Evolutionary conservation across 2,329 filamentous ascomycete genomes (phyloP), one percentile per base, ranked within the genome.

Genomic region (Rhexocercosporidium sp.): DNA sequence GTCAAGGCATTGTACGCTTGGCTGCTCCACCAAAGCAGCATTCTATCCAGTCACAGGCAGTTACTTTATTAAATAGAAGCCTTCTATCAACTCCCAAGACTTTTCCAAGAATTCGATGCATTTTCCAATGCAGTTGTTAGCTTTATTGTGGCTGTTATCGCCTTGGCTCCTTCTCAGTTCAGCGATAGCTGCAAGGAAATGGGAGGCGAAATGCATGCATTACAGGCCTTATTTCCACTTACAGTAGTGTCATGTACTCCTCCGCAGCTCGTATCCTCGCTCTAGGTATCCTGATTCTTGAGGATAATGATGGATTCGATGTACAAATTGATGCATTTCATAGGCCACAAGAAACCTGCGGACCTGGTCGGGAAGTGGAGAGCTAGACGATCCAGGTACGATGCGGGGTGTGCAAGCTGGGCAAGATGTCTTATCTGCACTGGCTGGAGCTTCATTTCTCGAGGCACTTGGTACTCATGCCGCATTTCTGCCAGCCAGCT

Each of bases 141-240:
- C 34, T 16, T n/a, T 22, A 16, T 27, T 5, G 3, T 59, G 29
- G 8, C 22, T 44, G 37, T 46, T 63, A 63, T 63, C 61, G 49
- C 49, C 61, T 63, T 63, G 61, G 61, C 61, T 63, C 34, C 49
- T 56, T 46, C 61, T 54, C 12, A 22, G 51, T 46, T 20, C n/a
- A 56, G 53, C 9, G 9, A 20, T 44, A 18, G 39, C 39, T 11
- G 5, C 1, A 3, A 9, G 5, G 9, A 44, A 9, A 18, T 9
- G n/a, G 44, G n/a, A n/a, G 3, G 44, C 9, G 31, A 22, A 34
- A 56, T 34, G 29, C 51, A 44, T 18, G 41, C 7, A 14, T 7
- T 39, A 18, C 14, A 16, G 39, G 39, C 39, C 8, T 44, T 44
- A 1, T 16, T 44, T 12, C n/a, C n/a, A n/a, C n/a, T n/a, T n/a